These are phyloP conservation scores for Kwoniella sp. DNA, from an alignment of 768 basidiomycete genomes.

Conservation along the genomic window DNA sequence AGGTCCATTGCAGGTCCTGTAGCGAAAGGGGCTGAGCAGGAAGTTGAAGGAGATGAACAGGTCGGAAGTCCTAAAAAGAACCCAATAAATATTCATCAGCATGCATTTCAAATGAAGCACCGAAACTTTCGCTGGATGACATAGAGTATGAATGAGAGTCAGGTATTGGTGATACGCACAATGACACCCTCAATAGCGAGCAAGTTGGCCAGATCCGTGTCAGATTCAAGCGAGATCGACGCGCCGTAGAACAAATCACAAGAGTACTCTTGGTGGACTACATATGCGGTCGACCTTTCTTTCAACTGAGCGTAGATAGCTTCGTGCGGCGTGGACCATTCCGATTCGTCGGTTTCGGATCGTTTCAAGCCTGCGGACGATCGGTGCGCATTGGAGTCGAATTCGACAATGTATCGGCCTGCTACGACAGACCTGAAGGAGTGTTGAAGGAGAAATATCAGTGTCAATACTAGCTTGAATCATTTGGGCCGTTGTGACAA, in stretches of 20 bases:
- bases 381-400: slow-evolving; percentile 56
- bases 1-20: slow-evolving; percentile 14
- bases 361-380: slow-evolving; percentile 20
- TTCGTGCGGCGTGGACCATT: slow-evolving; percentile 21
- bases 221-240: slow-evolving; percentile 59
- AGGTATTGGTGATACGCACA: slow-evolving; percentile 33
- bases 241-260: slow-evolving; percentile 65
- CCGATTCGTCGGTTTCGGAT: slow-evolving; percentile 1
- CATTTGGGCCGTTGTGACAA: too few species aligned
- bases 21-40: slow-evolving; percentile 11
- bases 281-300: slow-evolving; percentile 37
- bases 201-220: slow-evolving; percentile 62
- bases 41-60: slow-evolving; percentile 56
- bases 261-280: slow-evolving; percentile 58
- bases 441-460: not conserved
- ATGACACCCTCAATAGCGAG: slow-evolving; percentile 60
- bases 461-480: too few species aligned
- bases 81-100: not conserved
- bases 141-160: too few species aligned
- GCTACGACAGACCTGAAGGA: slow-evolving; percentile 49
- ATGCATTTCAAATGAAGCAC: too few species aligned
- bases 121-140: too few species aligned
- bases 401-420: slow-evolving; percentile 66
- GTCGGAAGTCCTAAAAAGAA: slow-evolving; percentile 60
- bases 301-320: slow-evolving; percentile 59